These are phyloP conservation scores for Cyberlindnera euphorbiiphila DNA, from an alignment of 805 yeast species.

Conservation along the genomic window DNA sequence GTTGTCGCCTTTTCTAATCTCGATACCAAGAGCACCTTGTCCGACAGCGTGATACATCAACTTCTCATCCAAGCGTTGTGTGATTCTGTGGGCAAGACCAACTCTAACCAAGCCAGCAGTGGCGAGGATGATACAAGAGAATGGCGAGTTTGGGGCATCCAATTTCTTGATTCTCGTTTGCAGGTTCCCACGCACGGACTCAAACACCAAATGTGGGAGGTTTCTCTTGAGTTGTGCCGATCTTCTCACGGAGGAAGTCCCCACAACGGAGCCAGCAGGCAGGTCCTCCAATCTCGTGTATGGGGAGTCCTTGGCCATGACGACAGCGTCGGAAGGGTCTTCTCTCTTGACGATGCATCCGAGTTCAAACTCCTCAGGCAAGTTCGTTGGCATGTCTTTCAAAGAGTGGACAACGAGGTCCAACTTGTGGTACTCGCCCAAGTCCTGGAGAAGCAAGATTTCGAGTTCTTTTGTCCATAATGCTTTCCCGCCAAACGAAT, in stretches of 20 bases:
- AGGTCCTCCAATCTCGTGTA: slow-evolving; percentile 66
- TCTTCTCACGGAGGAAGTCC: slow-evolving; percentile 92
- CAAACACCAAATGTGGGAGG: slow-evolving; percentile 73
- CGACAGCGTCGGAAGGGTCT: slow-evolving; percentile 91
- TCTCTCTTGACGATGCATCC: slow-evolving; percentile 85
- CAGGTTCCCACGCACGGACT: slow-evolving; percentile 80
- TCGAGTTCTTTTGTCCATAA: slow-evolving; percentile 96
- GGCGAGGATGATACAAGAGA: slow-evolving; percentile 77
- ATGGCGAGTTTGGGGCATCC: slow-evolving; percentile 65
- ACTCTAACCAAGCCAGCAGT: slow-evolving; percentile 85
- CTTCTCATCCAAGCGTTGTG: slow-evolving; percentile 63
- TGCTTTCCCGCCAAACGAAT: slow-evolving; percentile 94
- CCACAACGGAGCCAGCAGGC: slow-evolving; percentile 83
- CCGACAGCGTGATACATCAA: slow-evolving; percentile 96
- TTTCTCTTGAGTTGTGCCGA: slow-evolving; percentile 82
- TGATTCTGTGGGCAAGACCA: slow-evolving; percentile 70
- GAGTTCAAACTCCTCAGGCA: slow-evolving; percentile 85
- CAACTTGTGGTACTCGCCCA: slow-evolving; percentile 61
- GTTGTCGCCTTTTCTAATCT: slow-evolving; percentile 69
- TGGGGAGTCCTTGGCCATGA: slow-evolving; percentile 63
- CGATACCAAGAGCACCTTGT: slow-evolving; percentile 97
- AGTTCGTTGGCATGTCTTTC: slow-evolving; percentile 86
- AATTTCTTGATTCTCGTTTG: slow-evolving; percentile 79
- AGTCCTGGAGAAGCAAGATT: slow-evolving; percentile 58
- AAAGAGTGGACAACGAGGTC: slow-evolving; percentile 92